These are phyloP conservation scores for Exobasidium rhododendri DNA, from an alignment of 1,284 basidiomycete genomes.

Conservation along the genomic window DNA sequence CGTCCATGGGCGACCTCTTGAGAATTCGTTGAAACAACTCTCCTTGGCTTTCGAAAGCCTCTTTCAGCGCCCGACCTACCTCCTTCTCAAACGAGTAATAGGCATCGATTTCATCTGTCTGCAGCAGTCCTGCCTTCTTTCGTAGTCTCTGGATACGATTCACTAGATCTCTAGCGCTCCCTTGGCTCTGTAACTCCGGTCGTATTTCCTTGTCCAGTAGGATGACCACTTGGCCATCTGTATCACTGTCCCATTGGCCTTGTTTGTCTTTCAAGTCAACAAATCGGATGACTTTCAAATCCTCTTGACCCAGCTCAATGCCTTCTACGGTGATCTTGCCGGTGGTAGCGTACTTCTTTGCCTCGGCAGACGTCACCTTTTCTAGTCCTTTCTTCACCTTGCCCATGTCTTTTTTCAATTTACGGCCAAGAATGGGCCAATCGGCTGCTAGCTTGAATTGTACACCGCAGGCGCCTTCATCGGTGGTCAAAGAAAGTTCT, in stretches of 20 bases:
- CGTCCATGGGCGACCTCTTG: constrained; percentile 59
- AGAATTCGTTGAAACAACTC: constrained; percentile 76
- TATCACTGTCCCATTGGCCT: constrained; percentile 13
- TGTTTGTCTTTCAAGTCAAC: constrained; percentile 73
- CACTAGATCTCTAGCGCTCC: constrained; percentile 82
- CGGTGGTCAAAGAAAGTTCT: constrained; percentile 80
- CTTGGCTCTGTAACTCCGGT: constrained; percentile 80
- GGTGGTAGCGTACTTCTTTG: constrained; percentile 73
- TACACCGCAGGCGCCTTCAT: constrained; percentile 81
- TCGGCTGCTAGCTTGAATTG: constrained; percentile 89
- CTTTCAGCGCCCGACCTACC: constrained; percentile 62
- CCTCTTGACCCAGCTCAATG: constrained; percentile 82
- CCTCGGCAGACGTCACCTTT: constrained; percentile 72
- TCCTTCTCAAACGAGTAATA: constrained; percentile 79
- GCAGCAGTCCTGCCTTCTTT: constrained; percentile 90
- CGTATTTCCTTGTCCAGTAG: constrained; percentile 9
- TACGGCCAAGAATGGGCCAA: constrained; percentile 89
- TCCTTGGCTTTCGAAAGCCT: constrained; percentile 68
- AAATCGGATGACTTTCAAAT: constrained; percentile 84
- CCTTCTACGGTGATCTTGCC: constrained; percentile 84
- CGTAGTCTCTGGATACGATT: constrained; percentile 93
- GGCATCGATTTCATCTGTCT: constrained; percentile 88
- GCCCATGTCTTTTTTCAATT: constrained; percentile 86
- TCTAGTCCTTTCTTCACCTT: constrained; percentile 88
- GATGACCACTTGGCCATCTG: constrained; percentile 8